These are phyloP conservation scores for Hypomyces rosellus DNA, from an alignment of 2,329 filamentous ascomycete species.

Conservation along the genomic window DNA sequence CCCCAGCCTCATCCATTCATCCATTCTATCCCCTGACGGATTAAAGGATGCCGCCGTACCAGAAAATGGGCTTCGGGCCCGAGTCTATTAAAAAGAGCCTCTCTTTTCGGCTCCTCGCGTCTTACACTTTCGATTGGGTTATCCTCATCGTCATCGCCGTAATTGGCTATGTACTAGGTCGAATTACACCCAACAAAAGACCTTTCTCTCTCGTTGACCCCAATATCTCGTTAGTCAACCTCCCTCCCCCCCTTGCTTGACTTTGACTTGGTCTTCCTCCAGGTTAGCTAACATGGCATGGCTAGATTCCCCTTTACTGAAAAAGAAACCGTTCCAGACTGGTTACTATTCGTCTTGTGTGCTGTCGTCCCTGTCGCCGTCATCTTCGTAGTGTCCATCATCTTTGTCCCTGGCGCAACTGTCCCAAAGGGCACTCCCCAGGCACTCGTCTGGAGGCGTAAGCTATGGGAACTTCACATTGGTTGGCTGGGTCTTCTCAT, in stretches of 20 bases:
- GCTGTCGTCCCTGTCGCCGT: conserved; percentile 59
- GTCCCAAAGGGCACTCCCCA: conserved; percentile 57
- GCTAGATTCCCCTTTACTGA: conserved; percentile 61
- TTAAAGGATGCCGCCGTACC: conserved; percentile 20
- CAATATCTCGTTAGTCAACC: conserved; percentile 56
- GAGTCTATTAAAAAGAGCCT: conserved; percentile 19
- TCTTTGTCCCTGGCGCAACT: conserved; percentile 66
- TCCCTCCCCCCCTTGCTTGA: background rate
- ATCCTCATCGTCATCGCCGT: conserved; percentile 54
- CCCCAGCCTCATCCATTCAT: background rate
- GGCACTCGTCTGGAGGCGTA: conserved; percentile 66
- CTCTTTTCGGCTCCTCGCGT: conserved; percentile 41
- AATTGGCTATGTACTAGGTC: conserved; percentile 53
- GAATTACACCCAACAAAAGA: conserved; percentile 56
- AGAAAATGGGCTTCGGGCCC: conserved; percentile 21
- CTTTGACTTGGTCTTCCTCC: background rate
- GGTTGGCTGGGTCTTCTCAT: conserved; percentile 78
- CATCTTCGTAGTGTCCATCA: conserved; percentile 61
- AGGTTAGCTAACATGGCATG: conserved; percentile 1
- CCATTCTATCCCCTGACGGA: too few relatives aligned
- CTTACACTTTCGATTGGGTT: conserved; percentile 71
- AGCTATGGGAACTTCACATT: conserved; percentile 84
- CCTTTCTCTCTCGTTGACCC: conserved; percentile 67
- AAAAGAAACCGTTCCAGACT: conserved; percentile 65
- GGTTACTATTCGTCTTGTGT: conserved; percentile 57